Percentiles rank a stretch among this genome's conserved stretches.
These are phyloP conservation scores for Salvia rosmarinus DNA, from an alignment of 257 asterid species.

Conservation along the genomic window DNA sequence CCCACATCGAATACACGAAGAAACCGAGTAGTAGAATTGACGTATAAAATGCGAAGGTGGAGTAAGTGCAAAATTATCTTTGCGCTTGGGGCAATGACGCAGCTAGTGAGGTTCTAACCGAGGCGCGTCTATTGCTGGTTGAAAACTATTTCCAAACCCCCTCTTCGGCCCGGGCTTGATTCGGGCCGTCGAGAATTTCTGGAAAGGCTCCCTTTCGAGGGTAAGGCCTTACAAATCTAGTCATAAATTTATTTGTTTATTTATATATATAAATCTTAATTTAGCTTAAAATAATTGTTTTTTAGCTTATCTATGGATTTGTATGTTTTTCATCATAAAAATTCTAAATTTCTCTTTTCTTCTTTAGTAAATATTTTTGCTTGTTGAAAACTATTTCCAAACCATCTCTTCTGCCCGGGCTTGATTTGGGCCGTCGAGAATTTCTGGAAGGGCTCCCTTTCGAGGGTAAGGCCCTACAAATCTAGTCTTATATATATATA, in stretches of 20 bases:
- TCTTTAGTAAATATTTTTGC: too few species aligned
- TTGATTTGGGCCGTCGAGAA: slow-evolving; percentile 34
- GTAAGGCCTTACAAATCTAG: slow-evolving; percentile 31
- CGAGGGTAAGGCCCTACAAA: slow-evolving; percentile 23
- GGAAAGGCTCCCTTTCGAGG: slow-evolving; percentile 32
- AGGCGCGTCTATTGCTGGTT: slow-evolving; percentile 43
- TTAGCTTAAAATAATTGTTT: too few species aligned
- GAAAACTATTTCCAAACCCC: slow-evolving; percentile 41
- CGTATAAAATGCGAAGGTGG: background rate
- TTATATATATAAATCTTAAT: too few species aligned
- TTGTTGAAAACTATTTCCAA: slow-evolving; percentile 41
- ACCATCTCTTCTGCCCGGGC: slow-evolving; percentile 36
- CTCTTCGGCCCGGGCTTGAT: slow-evolving; percentile 35
- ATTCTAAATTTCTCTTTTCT: too few species aligned
- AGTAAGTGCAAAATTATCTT: background rate
- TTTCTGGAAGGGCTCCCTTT: slow-evolving; percentile 39
- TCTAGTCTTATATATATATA: background rate
- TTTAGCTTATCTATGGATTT: too few species aligned
- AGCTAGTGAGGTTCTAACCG: slow-evolving; percentile 46
- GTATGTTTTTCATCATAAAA: too few species aligned
- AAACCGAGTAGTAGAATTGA: background rate
- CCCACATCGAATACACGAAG: slow-evolving; percentile 18
- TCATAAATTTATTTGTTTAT: background rate
- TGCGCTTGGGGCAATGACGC: slow-evolving; percentile 51
- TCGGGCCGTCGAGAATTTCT: slow-evolving; percentile 36